Percentiles rank a stretch among this genome's conserved stretches.
These are phyloP conservation scores for Saccharomyces eubayanus DNA, from an alignment of 805 yeast genomes.

Conservation along the genomic window DNA sequence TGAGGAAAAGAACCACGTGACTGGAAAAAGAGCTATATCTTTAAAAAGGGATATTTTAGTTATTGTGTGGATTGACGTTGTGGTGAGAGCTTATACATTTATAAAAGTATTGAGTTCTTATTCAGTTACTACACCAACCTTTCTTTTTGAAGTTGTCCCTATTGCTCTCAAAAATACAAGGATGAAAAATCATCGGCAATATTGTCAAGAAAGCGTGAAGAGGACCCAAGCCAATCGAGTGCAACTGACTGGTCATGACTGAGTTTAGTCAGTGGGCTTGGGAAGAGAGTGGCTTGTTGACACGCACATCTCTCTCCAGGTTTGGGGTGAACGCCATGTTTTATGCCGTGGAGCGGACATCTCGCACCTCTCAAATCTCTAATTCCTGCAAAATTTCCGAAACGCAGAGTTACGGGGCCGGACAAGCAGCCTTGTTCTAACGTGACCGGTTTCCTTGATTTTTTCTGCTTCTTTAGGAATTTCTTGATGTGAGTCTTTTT, in stretches of 20 bases:
- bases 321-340: constrained; percentile 11
- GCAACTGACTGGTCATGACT: background rate
- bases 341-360: constrained; percentile 16
- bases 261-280: constrained; percentile 13
- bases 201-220: background rate
- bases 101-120: background rate
- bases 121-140: background rate
- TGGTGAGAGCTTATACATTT: background rate
- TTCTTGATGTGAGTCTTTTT: constrained; percentile 7
- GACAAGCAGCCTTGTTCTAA: constrained; percentile 2
- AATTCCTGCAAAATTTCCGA: constrained; percentile 14
- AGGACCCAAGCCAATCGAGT: background rate
- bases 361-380: constrained; percentile 14
- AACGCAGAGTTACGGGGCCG: constrained; percentile 11
- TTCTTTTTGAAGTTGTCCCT: background rate
- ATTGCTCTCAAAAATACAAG: background rate
- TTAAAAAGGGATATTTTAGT: background rate
- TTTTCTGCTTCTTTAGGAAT: constrained; percentile 5
- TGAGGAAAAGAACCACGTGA: background rate
- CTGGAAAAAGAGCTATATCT: background rate
- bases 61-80: background rate
- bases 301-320: constrained; percentile 15
- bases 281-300: constrained; percentile 8
- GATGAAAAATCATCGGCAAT: background rate
- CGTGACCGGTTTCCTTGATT: constrained; percentile 5